A percentile compares a stretch with the other conserved stretches of the same genome.
Conservation (phyloP, 2,329 filamentous ascomycete species). For the Colletotrichum sp. region DNA sequence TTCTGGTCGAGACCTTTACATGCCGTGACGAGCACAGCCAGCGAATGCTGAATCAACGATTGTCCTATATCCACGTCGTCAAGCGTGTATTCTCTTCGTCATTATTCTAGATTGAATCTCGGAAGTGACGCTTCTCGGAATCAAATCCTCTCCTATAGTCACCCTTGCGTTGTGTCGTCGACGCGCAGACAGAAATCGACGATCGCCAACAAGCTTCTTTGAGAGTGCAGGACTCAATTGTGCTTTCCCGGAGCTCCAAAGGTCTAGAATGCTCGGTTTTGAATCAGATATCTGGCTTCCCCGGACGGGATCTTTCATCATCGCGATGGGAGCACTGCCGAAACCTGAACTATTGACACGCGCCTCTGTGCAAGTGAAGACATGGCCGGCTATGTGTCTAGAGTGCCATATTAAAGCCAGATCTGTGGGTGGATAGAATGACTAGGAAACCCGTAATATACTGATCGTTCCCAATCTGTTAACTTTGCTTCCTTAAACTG, state of each 20-base stretch:
- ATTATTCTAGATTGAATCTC: not conserved
- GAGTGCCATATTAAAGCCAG: not conserved
- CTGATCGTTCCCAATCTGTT: fast-evolving
- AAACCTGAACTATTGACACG: fast-evolving
- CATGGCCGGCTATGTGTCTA: not conserved
- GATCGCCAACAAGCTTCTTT: no score
- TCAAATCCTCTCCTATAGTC: fast-evolving
- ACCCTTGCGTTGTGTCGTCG: not conserved
- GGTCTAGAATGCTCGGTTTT: fast-evolving
- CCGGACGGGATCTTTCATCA: fast-evolving
- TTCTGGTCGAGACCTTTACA: no score
- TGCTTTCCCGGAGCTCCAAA: not conserved
- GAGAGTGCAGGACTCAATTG: no score
- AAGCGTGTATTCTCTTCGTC: not conserved
- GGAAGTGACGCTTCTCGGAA: fast-evolving
- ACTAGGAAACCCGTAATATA: not conserved
- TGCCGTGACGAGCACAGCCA: not conserved
- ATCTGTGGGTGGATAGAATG: not conserved
- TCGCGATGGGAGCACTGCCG: not conserved
- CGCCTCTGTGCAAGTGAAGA: not conserved
- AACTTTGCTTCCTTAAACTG: not conserved
- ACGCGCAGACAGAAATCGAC: no score
- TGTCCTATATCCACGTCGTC: fast-evolving
- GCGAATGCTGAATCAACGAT: fast-evolving
- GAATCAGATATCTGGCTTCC: not conserved